A percentile compares a stretch with the other conserved stretches of the same genome.
These are phyloP conservation scores for Citrus cavaleriei DNA, from an alignment of 345 rosid species.

Conservation along the genomic window DNA sequence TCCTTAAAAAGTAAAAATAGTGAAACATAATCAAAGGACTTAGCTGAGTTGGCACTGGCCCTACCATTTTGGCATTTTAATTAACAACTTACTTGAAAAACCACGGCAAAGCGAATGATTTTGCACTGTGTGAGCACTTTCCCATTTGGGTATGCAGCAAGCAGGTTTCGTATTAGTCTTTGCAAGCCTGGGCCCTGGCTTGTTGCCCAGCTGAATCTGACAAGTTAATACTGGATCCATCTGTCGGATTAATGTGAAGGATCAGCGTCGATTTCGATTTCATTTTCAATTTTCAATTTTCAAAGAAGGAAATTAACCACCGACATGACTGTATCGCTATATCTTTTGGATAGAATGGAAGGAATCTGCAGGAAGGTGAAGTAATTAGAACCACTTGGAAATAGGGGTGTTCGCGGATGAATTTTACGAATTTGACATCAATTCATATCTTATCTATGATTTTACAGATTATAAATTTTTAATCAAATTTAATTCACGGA, in stretches of 20 bases:
- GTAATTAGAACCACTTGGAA: neutral
- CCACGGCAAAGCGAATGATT: neutral
- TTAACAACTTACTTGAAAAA: neutral
- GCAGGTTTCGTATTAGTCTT: neutral
- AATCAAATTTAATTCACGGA: too few species aligned
- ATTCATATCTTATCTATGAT: fast-evolving
- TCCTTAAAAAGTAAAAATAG: neutral
- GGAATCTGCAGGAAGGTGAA: neutral
- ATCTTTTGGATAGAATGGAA: neutral
- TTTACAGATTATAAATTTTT: too few species aligned
- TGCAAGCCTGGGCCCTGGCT: neutral
- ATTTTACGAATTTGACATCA: too few species aligned
- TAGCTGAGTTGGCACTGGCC: neutral
- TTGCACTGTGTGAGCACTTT: neutral
- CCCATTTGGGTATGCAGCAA: too few species aligned
- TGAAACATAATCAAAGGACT: neutral
- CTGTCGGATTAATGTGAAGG: neutral
- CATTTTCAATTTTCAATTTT: neutral
- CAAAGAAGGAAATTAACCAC: neutral
- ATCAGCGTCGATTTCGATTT: neutral
- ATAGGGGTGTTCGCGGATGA: too few species aligned
- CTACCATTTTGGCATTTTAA: neutral
- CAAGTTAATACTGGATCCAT: neutral
- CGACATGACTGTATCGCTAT: neutral
- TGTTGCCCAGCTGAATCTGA: neutral